Evolutionary conservation across 495 filamentous ascomycete species (phyloP).

Genomic region (Hypoxylon cercidicola): DNA sequence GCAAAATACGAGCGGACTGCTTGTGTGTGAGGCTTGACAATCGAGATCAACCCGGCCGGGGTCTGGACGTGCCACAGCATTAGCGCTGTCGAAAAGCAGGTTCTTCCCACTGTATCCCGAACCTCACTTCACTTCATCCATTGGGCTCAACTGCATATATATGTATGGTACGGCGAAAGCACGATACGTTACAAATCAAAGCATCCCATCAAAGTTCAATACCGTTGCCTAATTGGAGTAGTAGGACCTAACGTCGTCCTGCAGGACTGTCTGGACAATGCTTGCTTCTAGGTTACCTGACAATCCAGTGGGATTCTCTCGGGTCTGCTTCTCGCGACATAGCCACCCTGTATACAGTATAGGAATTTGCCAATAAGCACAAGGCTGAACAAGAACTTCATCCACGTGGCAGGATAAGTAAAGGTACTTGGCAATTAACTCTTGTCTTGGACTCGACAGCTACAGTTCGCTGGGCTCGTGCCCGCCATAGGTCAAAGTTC

Average conservation of each 20-base stretch:
- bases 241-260: conserved; percentile 2
- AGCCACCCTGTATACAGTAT: too few relatives aligned
- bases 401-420: too few relatives aligned
- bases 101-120: conserved; percentile 34
- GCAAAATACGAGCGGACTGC: conserved; percentile 42
- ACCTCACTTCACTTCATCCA: conserved; percentile 27
- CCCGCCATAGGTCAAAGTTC: too few relatives aligned
- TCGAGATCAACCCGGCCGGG: conserved; percentile 39
- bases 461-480: too few relatives aligned
- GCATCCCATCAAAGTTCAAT: not conserved
- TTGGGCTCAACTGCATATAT: not conserved
- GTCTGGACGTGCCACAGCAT: conserved; percentile 37
- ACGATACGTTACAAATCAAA: conserved; percentile 4
- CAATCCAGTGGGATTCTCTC: too few relatives aligned
- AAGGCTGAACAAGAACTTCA: too few relatives aligned
- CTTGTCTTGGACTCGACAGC: too few relatives aligned
- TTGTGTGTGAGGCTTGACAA: conserved; percentile 29
- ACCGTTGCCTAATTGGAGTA: not conserved
- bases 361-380: too few relatives aligned
- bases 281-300: too few relatives aligned
- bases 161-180: conserved; percentile 7
- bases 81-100: conserved; percentile 34
- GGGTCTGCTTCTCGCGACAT: too few relatives aligned
- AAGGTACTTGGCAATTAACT: too few relatives aligned
- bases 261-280: too few relatives aligned